These are phyloP conservation scores for Chrysoporthe austroafricana DNA, from an alignment of 2,329 filamentous ascomycete genomes.

Conservation along the genomic window DNA sequence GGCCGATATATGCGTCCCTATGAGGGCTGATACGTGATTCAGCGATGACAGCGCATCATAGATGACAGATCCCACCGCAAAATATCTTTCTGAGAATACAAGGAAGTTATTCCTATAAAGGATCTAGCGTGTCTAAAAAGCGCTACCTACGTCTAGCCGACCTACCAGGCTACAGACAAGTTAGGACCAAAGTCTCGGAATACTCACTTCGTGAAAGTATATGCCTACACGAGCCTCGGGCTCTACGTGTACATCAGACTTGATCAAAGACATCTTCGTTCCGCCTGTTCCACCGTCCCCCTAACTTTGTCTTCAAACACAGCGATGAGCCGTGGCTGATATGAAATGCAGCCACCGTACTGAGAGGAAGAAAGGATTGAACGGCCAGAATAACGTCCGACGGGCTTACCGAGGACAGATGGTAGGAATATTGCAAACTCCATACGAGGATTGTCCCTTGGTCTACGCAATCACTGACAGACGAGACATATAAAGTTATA, in stretches of 20 bases:
- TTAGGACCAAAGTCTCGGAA: no score
- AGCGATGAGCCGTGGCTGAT: conserved; percentile 1
- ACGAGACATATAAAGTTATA: background rate
- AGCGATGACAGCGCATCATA: background rate
- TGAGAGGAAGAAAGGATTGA: background rate
- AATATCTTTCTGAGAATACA: background rate
- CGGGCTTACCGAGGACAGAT: background rate
- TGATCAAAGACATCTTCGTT: background rate
- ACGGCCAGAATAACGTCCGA: background rate
- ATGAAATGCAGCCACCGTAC: background rate
- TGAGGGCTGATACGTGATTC: background rate
- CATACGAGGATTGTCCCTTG: background rate
- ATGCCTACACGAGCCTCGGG: background rate
- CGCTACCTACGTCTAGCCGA: background rate
- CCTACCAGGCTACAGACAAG: background rate
- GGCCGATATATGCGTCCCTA: background rate
- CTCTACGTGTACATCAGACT: background rate
- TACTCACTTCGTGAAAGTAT: background rate
- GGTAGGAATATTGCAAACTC: background rate
- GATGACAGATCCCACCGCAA: conserved; percentile 1
- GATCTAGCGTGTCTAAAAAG: background rate
- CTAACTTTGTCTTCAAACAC: background rate
- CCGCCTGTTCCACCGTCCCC: background rate
- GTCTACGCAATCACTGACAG: background rate
- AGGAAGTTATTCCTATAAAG: conserved; percentile 2